Base-by-base conservation (phyloP, 2,329 filamentous ascomycete species). In the Pseudogymnoascus sp. region DNA sequence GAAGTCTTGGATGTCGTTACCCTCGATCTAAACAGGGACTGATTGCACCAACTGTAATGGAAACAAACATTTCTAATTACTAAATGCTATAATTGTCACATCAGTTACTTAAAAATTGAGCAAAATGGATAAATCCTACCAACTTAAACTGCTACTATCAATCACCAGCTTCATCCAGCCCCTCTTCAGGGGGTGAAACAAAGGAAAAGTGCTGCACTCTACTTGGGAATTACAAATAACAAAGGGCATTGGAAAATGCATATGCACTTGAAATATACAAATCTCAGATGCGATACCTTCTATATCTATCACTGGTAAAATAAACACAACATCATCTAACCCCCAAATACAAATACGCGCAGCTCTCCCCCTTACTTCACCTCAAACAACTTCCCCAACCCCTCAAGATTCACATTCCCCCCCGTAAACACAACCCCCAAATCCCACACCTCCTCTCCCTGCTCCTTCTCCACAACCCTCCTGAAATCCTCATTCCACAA, bases 401-500 rank as follows among this genome's bases (percentile, higher is more conserved):
- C 78, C 65, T 85, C 82, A 6, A 85, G 70, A 59, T 77, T 80
- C 1, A 87, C 77, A 72, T 88, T 88, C 0, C 85, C 85, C 1
- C 85, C 85, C 59, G 80, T 84, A 63, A 88, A 77, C 53, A 88
- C 80, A 38, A 87, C 66, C 0, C 85, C 85, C 23, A 88, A 65
- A 72, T 88, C 83, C 91, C 92, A 96, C 0, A 90, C 91, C 11
- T 83, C 79, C 61, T 84, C 80, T 0, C 90, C 89, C 0, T 79
- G 89, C 74, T 93, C 89, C 65, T 71, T 75, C 77, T 91, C 86
- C 9, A 93, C 88, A 75, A 88, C 75, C 11, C 71, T 73, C 64
- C 91, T 79, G 66, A 97, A 97, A 3, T 92, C 90, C 75, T 96
- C 90, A 73, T 96, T 89, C 68, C 85, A 97, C 68, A 97, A 77